A percentile compares a stretch with the other conserved stretches of the same genome.
These are phyloP conservation scores for Ziziphus jujuba DNA, from an alignment of 306 rosid genomes.

Conservation along the genomic window DNA sequence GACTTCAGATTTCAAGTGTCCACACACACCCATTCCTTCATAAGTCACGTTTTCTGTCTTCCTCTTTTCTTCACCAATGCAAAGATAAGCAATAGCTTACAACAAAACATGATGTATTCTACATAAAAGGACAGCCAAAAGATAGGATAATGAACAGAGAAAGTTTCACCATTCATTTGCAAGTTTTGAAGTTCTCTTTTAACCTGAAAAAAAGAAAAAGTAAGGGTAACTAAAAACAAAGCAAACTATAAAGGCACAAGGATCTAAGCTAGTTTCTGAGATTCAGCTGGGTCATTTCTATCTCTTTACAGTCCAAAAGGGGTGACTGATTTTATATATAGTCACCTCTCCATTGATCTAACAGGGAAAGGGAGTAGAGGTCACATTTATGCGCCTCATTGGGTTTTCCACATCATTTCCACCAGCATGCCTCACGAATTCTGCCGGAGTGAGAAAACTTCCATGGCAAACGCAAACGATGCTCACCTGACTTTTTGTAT, in stretches of 20 bases:
- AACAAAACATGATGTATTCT: too few species aligned
- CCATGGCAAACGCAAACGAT: constrained; percentile 80
- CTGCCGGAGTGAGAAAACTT: constrained; percentile 54
- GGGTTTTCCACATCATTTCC: constrained; percentile 55
- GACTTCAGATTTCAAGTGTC: too few species aligned
- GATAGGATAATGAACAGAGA: not conserved
- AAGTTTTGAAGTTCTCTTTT: not conserved
- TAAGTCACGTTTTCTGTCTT: too few species aligned
- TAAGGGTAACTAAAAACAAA: not conserved
- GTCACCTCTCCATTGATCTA: constrained; percentile 13
- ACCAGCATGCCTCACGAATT: constrained; percentile 69
- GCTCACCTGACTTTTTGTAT: constrained; percentile 39
- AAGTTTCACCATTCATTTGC: not conserved
- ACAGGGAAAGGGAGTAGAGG: constrained; percentile 25
- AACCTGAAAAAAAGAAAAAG: not conserved
- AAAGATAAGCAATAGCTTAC: too few species aligned
- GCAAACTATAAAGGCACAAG: not conserved
- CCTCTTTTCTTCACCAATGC: too few species aligned
- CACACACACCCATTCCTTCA: too few species aligned
- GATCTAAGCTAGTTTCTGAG: not conserved
- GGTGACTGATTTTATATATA: not conserved
- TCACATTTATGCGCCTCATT: constrained; percentile 56
- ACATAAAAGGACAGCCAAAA: not conserved
- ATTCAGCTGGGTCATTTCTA: constrained; percentile 10
- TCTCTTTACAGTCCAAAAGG: constrained; percentile 9